Evolutionary conservation across 352 stramenopile species (phyloP), one percentile per base, ranked within the genome.

Genomic region (Globisporangium solare): DNA sequence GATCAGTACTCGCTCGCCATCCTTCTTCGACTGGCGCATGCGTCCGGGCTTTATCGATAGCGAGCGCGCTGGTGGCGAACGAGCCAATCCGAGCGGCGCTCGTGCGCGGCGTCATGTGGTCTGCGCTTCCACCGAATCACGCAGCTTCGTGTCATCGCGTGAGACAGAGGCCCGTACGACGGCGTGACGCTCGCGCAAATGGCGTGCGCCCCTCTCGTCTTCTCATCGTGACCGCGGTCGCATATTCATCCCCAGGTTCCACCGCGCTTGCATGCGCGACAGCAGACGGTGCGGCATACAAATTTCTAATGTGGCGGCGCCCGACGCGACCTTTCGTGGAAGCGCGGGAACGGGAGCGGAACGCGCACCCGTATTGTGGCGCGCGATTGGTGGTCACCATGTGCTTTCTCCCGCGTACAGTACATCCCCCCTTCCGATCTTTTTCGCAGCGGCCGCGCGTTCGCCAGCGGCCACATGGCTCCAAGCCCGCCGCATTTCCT

Each of bases 401-500:
- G 4, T 35, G 5, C 27, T 35, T 35, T 35, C 27, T 35, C 10
- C 27, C 27, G 5, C 27, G 39, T 42, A 42, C 37, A 43, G 39
- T 43, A 42, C 39, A 43, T 43, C 39, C 12, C 39, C 39, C 39
- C 37, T 10, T 43, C 39, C 39, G 39, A 43, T 43, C 39, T 18
- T 43, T 43, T 43, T 43, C 39, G 39, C 39, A 43, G 39, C 39
- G 17, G 12, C 7, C 39, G 2, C 39, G 7, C 7, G 27, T 35
- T 35, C 5, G 22, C 35, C 15, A 45, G 8, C 21, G 31, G 42
- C 47, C 54, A 43, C 39, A 43, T 43, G 39, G 39, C 39, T 43
- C 39, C 39, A n/a, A n/a, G 12, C 39, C 39, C n/a, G n/a, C n/a
- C n/a, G n/a, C n/a, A 60, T 60, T 60, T 32, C 22, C 45, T 60